These are phyloP conservation scores for Crithidia mellificae DNA, from an alignment of 208 protist species.

Conservation along the genomic window DNA sequence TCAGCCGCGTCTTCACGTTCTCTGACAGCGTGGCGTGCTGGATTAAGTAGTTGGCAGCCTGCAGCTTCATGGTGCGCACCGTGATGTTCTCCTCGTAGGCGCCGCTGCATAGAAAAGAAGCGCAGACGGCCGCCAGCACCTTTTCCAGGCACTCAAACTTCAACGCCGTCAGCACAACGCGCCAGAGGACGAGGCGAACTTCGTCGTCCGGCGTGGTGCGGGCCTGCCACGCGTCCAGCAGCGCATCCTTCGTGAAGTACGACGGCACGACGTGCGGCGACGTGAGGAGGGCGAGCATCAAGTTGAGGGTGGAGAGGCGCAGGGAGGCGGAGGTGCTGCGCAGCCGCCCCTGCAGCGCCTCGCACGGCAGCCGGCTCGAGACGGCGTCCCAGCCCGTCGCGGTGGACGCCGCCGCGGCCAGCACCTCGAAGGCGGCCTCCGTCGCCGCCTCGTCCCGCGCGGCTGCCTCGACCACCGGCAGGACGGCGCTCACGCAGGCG, in stretches of 20 bases:
- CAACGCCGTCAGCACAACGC: slow-evolving; percentile 28
- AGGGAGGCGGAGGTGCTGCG: slow-evolving; percentile 24
- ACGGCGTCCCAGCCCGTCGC: slow-evolving; percentile 46
- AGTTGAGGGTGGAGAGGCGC: slow-evolving; percentile 37
- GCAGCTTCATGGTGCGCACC: slow-evolving; percentile 61
- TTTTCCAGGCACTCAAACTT: slow-evolving; percentile 13
- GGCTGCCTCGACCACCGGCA: slow-evolving; percentile 11
- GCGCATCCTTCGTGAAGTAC: slow-evolving; percentile 36
- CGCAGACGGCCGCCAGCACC: slow-evolving; percentile 39
- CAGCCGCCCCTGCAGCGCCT: slow-evolving; percentile 39
- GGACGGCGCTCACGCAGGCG: slow-evolving; percentile 42
- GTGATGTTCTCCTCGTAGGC: slow-evolving; percentile 28
- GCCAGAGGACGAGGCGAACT: slow-evolving; percentile 62
- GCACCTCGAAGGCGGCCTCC: slow-evolving; percentile 54
- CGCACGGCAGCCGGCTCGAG: slow-evolving; percentile 23
- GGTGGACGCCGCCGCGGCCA: slow-evolving; percentile 56
- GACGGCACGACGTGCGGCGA: slow-evolving; percentile 49
- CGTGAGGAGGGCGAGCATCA: slow-evolving; percentile 39
- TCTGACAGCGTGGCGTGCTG: slow-evolving; percentile 35
- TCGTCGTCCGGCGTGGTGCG: slow-evolving; percentile 43
- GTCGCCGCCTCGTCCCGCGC: slow-evolving; percentile 25
- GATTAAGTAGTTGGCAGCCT: slow-evolving; percentile 37
- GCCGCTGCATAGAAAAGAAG: slow-evolving; percentile 59
- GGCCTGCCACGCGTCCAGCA: slow-evolving; percentile 64
- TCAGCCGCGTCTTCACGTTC: slow-evolving; percentile 35